Percentiles rank a stretch among this genome's conserved stretches.
Evolutionary conservation across 2,329 filamentous ascomycete species (phyloP).

Genomic region (Aspergillus clavatus): DNA sequence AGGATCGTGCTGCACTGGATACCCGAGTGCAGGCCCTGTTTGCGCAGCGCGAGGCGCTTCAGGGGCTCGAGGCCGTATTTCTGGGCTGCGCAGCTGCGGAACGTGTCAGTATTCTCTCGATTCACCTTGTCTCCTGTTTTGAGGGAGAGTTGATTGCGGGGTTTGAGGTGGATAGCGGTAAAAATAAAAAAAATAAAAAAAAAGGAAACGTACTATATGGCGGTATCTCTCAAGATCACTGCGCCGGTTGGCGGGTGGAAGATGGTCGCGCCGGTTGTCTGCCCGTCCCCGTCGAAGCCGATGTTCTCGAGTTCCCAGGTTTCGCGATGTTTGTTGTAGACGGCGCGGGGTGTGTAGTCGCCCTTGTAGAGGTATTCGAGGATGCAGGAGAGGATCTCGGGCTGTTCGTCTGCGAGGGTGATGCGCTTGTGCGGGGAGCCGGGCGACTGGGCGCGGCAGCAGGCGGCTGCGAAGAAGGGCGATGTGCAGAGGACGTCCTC

Average conservation of each 20-base stretch:
- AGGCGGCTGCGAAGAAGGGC: constrained; percentile 68
- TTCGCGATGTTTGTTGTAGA: constrained; percentile 75
- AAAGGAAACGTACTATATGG: constrained; percentile 61
- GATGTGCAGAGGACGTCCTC: constrained; percentile 76
- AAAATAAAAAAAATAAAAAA: too few species aligned
- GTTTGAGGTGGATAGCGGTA: too few species aligned
- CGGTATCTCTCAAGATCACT: constrained; percentile 77
- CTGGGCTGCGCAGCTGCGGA: constrained; percentile 65
- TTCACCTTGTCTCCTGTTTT: too few species aligned
- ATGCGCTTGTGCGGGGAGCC: constrained; percentile 62
- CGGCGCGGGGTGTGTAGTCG: constrained; percentile 79
- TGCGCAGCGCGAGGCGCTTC: constrained; percentile 77
- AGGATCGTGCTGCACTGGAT: constrained; percentile 83
- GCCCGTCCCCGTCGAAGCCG: constrained; percentile 37
- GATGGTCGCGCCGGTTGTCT: constrained; percentile 59
- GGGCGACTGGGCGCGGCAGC: constrained; percentile 53
- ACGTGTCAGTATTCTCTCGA: too few species aligned
- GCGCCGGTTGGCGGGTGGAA: constrained; percentile 61
- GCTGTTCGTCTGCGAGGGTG: constrained; percentile 76
- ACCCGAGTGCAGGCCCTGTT: constrained; percentile 82
- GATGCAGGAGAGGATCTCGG: constrained; percentile 84
- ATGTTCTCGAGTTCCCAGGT: constrained; percentile 75
- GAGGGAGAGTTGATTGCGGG: not conserved
- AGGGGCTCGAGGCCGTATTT: constrained; percentile 79
- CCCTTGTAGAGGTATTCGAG: constrained; percentile 92